Base-by-base conservation (phyloP, 768 basidiomycete genomes). In the Boletellus ananiceps region DNA sequence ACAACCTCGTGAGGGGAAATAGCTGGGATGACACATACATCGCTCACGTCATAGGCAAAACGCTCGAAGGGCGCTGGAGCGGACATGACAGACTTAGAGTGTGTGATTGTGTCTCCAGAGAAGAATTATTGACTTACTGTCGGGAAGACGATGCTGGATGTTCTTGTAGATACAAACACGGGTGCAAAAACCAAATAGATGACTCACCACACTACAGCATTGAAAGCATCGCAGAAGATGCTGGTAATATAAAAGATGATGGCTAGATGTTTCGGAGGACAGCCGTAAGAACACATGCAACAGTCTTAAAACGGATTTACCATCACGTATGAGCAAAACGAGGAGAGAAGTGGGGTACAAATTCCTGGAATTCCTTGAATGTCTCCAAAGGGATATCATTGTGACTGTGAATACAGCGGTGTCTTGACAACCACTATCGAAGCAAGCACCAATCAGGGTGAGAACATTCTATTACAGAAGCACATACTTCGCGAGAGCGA, bases 391-490 rank as follows among this genome's bases (percentile, higher is more conserved):
- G 23, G 38, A 50, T 31, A 27, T n/a, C 40, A 49, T 42, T 9
- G 49, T 57, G 8, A 37, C 37, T 3, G 16, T 21, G 34, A 54
- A 53, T 12, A 53, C 23, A 15, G 18, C 12, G 0, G 25, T 40
- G 32, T 58, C 55, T n/a, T 57, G 55, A 21, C 47, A 27, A 5
- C 46, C 14, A n/a, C 57, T 58, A 3, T n/a, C n/a, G 23, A 16
- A 43, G 15, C 8, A 27, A 41, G 34, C 35, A 12, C 1, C 9
- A 45, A 18, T 16, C 12, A 19, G 27, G 16, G 29, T 13, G 18
- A 29, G 7, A 29, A 25, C 16, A 29, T 12, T 12, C 19, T 19
- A 12, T 31, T 29, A 4, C 31, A 8, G 29, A 8, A 8, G 5
- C 14, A 40, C 45, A 14, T 33, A 55, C 55, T 40, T 55, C 37